These are phyloP conservation scores for Cenococcum geophilum DNA, from an alignment of 495 filamentous ascomycete genomes.

Conservation along the genomic window DNA sequence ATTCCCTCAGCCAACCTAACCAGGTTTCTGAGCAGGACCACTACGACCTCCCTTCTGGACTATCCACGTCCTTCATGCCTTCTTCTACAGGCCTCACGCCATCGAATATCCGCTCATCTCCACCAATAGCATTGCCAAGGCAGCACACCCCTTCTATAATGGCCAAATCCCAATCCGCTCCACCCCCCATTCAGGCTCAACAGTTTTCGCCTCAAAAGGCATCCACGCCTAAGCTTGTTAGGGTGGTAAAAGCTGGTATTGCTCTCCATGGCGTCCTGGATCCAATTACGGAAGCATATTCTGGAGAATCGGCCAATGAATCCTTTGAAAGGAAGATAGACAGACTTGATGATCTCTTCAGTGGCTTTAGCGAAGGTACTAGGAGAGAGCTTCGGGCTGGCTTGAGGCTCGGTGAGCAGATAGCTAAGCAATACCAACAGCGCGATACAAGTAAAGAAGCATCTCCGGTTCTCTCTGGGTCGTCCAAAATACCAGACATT, in stretches of 20 bases:
- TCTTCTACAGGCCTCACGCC: constrained; percentile 5
- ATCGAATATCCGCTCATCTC: neutral
- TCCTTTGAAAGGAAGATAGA: constrained; percentile 18
- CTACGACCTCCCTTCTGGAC: neutral
- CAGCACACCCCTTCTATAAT: constrained; percentile 17
- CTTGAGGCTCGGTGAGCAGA: constrained; percentile 46
- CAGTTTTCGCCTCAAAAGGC: constrained; percentile 10
- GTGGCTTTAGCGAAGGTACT: constrained; percentile 43
- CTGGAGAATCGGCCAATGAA: neutral
- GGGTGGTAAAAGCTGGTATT: constrained; percentile 44
- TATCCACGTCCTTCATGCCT: neutral
- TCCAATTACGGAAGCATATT: constrained; percentile 24
- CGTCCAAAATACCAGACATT: neutral
- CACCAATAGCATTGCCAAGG: neutral
- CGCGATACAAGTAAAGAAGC: constrained; percentile 23
- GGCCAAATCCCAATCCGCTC: constrained; percentile 11
- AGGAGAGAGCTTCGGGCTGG: constrained; percentile 44
- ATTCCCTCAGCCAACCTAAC: neutral
- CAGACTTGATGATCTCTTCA: constrained; percentile 40
- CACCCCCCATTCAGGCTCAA: constrained; percentile 20
- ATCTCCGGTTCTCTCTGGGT: constrained; percentile 8
- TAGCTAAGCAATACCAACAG: constrained; percentile 36
- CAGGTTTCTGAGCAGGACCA: neutral
- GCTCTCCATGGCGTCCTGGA: constrained; percentile 46
- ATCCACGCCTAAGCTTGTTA: constrained; percentile 40